Evolutionary conservation across 163 green algal genomes (phyloP).

Genomic region (Picocystis sp.): DNA sequence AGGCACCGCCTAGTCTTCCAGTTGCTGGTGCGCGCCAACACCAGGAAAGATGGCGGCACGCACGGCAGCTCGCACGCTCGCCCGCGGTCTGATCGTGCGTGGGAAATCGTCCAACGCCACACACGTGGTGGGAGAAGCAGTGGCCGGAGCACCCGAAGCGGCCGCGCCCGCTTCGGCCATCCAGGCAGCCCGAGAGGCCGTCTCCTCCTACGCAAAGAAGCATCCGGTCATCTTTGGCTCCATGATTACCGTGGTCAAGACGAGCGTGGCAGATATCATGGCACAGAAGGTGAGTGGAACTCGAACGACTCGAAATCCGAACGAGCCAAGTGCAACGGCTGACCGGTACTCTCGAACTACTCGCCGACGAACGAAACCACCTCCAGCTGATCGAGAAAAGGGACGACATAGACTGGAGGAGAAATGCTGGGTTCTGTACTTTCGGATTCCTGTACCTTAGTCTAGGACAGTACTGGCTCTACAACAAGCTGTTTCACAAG

Average conservation of each 20-base stretch:
- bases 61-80: too few species aligned
- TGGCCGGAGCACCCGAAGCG: too few species aligned
- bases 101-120: too few species aligned
- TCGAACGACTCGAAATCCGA: background rate
- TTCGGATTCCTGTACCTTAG: constrained; percentile 67
- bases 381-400: constrained; percentile 39
- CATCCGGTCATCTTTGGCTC: constrained; percentile 37
- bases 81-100: too few species aligned
- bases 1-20: too few species aligned
- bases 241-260: constrained; percentile 61
- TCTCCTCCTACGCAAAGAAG: constrained; percentile 14
- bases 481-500: constrained; percentile 31
- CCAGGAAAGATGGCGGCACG: too few species aligned
- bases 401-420: constrained; percentile 55
- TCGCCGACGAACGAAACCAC: background rate
- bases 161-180: too few species aligned
- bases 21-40: too few species aligned
- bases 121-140: too few species aligned
- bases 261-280: constrained; percentile 53
- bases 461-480: constrained; percentile 49
- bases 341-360: too few species aligned
- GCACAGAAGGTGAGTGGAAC: constrained; percentile 47
- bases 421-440: constrained; percentile 43
- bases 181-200: too few species aligned
- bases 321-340: too few species aligned